Percentiles rank a stretch among this genome's conserved stretches.
Conservation (phyloP, 2,329 filamentous ascomycete species). For the Epichloe sp. region DNA sequence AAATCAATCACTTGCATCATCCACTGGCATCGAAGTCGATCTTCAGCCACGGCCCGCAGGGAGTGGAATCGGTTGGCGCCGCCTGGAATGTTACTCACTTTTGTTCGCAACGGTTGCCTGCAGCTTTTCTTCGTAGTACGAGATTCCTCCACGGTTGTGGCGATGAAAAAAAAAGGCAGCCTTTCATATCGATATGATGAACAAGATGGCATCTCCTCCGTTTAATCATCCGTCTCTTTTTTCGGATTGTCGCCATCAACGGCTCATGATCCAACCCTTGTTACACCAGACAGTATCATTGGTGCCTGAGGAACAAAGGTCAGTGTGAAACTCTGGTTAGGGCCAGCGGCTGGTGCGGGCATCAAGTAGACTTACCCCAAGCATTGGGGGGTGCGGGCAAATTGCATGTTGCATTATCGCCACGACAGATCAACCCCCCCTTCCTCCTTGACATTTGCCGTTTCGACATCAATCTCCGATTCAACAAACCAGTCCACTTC, state of each 20-base stretch:
- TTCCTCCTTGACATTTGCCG: not conserved
- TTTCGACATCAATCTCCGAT: not conserved
- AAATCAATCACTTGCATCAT: not conserved
- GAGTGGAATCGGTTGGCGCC: not conserved
- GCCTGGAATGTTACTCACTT: not conserved
- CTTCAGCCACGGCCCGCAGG: slow-evolving; percentile 1
- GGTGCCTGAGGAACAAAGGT: slow-evolving; percentile 7
- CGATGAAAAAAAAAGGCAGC: too few relatives aligned
- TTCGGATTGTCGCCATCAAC: not conserved
- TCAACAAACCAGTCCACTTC: not conserved
- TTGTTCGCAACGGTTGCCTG: not conserved
- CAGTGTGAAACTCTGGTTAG: not conserved
- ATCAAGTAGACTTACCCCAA: slow-evolving; percentile 1
- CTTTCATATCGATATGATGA: too few relatives aligned
- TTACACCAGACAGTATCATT: not conserved
- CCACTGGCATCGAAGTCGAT: slow-evolving; percentile 6
- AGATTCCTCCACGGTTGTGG: too few relatives aligned
- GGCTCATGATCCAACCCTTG: not conserved
- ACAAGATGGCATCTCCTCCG: too few relatives aligned
- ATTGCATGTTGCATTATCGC: slow-evolving; percentile 3
- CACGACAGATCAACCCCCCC: not conserved
- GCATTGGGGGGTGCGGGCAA: not conserved
- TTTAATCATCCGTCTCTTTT: too few relatives aligned
- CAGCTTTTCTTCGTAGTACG: too few relatives aligned
- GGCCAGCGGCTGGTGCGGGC: not conserved